Evolutionary conservation across 2,329 filamentous ascomycete genomes (phyloP), one percentile per base, ranked within the genome.

Genomic region (Pestalotiopsis sp.): DNA sequence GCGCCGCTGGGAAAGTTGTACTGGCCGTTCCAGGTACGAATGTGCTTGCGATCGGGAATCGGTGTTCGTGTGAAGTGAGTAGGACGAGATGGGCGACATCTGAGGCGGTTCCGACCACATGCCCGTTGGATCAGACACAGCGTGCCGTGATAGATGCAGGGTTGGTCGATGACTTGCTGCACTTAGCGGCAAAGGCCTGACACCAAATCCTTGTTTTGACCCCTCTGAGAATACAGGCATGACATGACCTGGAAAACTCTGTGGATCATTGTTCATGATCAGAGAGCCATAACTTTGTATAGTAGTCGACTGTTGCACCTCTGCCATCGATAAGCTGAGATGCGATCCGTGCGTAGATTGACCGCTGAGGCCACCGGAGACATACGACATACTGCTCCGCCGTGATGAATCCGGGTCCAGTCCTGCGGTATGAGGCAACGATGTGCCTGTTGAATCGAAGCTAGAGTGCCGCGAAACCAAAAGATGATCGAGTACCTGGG

Each of bases 401-500:
- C 59, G 59, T n/a, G 59, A 62, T 20, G 17, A 36, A 9, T 36
- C 59, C 2, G n/a, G 27, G 17, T 62, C 59, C 4, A 38, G 36
- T 39, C 31, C 59, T n/a, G 59, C 12, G n/a, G 59, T 9, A 23
- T 27, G 57, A 31, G 36, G 14, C 59, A 62, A 39, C 38, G 59
- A 20, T 5, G 59, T 39, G n/a, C 14, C 59, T 14, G n/a, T 36
- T 13, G 59, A 62, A 31, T 62, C 59, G 31, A 62, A 39, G 7
- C 60, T 38, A n/a, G 56, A 49, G 9, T 25, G 39, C 52, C 25
- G 67, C 38, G 62, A 59, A 64, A 25, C 38, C 27, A 71, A 31
- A 14, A 69, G 66, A 9, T 64, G 61, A 14, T 68, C 67, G 14
- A 70, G 36, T 2, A 75, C 69, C 39, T 67, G 70, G 17, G 20